Percentiles rank a stretch among this genome's conserved stretches.
phyloP scores from a whole-genome alignment of 2,329 filamentous ascomycete genomes.

The Hypoxylon sp. region DNA sequence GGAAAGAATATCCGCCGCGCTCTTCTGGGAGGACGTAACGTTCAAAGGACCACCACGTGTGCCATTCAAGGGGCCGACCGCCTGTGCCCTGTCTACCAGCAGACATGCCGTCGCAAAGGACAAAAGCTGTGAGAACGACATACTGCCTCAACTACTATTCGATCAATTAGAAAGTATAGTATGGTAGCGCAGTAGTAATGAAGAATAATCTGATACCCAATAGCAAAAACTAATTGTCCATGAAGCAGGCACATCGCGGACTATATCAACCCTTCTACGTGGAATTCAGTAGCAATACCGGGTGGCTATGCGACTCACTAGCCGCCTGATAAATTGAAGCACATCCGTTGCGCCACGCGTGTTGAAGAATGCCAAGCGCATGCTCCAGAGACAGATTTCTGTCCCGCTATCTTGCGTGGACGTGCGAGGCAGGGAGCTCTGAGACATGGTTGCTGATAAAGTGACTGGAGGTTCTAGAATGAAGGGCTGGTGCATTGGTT shows the following conservation, averaged over 20 bases:
- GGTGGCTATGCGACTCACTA: slow-evolving; percentile 19
- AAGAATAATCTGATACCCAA: no score
- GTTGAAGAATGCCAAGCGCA: slow-evolving; percentile 39
- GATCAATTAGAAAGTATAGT: no score
- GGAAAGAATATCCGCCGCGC: slow-evolving; percentile 35
- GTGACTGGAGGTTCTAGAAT: slow-evolving; percentile 25
- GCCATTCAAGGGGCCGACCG: slow-evolving; percentile 12
- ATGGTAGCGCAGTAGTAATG: neutral
- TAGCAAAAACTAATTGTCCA: no score
- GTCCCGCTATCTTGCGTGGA: slow-evolving; percentile 3
- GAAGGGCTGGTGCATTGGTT: slow-evolving; percentile 17
- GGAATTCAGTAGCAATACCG: slow-evolving; percentile 31
- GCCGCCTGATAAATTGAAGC: no score
- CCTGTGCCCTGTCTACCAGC: slow-evolving; percentile 19
- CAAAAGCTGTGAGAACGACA: slow-evolving; percentile 15
- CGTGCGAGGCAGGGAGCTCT: slow-evolving; percentile 7
- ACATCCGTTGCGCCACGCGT: no score
- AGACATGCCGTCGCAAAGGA: slow-evolving; percentile 3
- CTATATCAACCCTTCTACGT: no score
- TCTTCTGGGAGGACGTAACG: slow-evolving; percentile 28
- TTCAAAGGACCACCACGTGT: slow-evolving; percentile 9
- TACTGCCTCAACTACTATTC: slow-evolving; percentile 5
- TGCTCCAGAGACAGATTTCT: slow-evolving; percentile 17
- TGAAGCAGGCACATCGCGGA: no score
- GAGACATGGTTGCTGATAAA: slow-evolving; percentile 29